Conservation (phyloP, 1,284 basidiomycete genomes). For the Sphaerobolus stellatus region DNA sequence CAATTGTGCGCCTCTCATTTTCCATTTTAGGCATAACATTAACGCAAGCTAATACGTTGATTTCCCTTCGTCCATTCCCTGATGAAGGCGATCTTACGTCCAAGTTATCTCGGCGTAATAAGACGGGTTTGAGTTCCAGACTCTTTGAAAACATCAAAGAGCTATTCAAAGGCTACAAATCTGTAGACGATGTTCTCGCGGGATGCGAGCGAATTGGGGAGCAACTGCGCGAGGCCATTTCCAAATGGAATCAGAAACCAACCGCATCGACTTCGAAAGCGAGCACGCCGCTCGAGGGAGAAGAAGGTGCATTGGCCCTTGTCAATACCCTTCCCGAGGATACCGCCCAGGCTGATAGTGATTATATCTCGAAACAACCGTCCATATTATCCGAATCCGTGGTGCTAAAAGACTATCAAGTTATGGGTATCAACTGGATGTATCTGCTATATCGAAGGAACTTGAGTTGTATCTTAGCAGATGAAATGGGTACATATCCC, state of each 20-base stretch:
- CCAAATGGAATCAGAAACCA: conserved; percentile 62
- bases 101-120: conserved; percentile 80
- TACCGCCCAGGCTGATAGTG: conserved; percentile 40
- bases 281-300: conserved; percentile 37
- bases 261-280: conserved; percentile 13
- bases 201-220: conserved; percentile 87
- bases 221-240: conserved; percentile 64
- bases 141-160: conserved; percentile 89
- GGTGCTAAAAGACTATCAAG: conserved; percentile 92
- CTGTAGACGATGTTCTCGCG: conserved; percentile 87
- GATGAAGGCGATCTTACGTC: conserved; percentile 75
- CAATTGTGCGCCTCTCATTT: conserved; percentile 15
- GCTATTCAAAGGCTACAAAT: conserved; percentile 87
- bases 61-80: conserved; percentile 78
- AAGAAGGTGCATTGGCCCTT: conserved; percentile 59
- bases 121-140: conserved; percentile 82
- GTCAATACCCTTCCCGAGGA: conserved; percentile 49
- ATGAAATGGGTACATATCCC: conserved; percentile 84
- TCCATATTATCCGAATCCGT: conserved; percentile 66
- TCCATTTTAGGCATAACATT: conserved; percentile 69
- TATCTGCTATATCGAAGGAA: conserved; percentile 80
- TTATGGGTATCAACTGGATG: conserved; percentile 98
- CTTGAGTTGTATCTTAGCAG: conserved; percentile 93
- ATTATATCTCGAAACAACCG: conserved; percentile 79
- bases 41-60: conserved; percentile 82